phyloP scores from a whole-genome alignment of 108 stramenopile species.

The Mediolabrus comicus region DNA sequence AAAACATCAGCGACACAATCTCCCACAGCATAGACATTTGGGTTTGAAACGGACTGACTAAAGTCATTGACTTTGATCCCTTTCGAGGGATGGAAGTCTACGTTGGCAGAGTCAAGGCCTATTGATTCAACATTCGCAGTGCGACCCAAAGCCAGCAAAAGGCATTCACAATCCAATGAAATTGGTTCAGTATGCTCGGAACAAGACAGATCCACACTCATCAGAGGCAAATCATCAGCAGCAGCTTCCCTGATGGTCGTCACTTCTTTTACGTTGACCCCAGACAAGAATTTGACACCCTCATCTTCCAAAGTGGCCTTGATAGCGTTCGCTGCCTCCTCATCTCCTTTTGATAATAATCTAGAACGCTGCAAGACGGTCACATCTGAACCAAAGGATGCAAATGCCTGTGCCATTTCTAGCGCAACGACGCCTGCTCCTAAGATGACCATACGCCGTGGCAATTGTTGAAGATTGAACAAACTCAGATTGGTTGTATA shows the following conservation, averaged over 20 bases:
- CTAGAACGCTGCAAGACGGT: constrained; percentile 69
- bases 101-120: constrained; percentile 84
- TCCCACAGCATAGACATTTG: constrained; percentile 90
- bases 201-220: constrained; percentile 54
- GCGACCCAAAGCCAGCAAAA: constrained; percentile 90
- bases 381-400: constrained; percentile 90
- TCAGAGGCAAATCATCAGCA: constrained; percentile 53
- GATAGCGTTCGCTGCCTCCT: constrained; percentile 71
- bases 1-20: constrained; percentile 89
- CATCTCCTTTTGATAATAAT: constrained; percentile 67
- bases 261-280: constrained; percentile 43
- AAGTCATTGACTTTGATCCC: constrained; percentile 88
- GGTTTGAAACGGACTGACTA: constrained; percentile 77
- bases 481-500: constrained; percentile 90
- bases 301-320: constrained; percentile 64
- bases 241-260: constrained; percentile 46
- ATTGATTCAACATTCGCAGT: constrained; percentile 88
- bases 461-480: constrained; percentile 89
- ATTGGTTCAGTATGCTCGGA: constrained; percentile 10
- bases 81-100: constrained; percentile 68
- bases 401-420: constrained; percentile 97
- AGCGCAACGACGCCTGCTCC: constrained; percentile 95
- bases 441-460: constrained; percentile 85
- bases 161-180: constrained; percentile 76
- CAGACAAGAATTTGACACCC: constrained; percentile 72